Evolutionary conservation across 2,329 filamentous ascomycete genomes (phyloP).

Genomic region (Arthrinium phaeospermum): DNA sequence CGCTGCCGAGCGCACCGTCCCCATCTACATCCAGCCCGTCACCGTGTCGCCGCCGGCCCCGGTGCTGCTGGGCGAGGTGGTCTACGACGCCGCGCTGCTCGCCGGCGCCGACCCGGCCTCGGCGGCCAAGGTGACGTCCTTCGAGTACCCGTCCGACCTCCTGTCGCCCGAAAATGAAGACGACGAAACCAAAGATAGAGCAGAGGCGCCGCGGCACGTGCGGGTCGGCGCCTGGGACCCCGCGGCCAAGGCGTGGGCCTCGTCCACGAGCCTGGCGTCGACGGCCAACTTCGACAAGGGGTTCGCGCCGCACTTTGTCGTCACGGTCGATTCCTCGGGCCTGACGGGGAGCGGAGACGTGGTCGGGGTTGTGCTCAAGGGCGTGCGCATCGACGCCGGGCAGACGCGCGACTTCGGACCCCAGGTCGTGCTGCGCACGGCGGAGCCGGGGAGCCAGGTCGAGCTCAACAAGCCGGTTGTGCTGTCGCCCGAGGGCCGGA

Average conservation of each 20-base stretch:
- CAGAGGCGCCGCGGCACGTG: constrained; percentile 47
- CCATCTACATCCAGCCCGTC: constrained; percentile 62
- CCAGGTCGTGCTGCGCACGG: constrained; percentile 57
- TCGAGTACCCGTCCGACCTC: constrained; percentile 57
- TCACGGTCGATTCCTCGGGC: constrained; percentile 48
- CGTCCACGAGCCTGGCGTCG: constrained; percentile 61
- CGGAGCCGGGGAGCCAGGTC: constrained; percentile 58
- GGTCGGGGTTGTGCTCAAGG: constrained; percentile 58
- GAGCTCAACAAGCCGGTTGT: constrained; percentile 69
- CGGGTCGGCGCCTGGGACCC: constrained; percentile 64
- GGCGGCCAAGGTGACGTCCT: constrained; percentile 50
- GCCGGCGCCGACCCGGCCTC: constrained; percentile 36
- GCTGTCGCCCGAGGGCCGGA: constrained; percentile 63
- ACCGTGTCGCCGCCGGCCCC: constrained; percentile 40
- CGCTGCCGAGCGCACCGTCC: constrained; percentile 49
- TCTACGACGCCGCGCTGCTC: constrained; percentile 55
- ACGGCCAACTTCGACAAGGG: constrained; percentile 66
- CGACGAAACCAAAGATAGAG: background rate
- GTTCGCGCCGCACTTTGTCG: constrained; percentile 61
- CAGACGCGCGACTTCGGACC: constrained; percentile 70
- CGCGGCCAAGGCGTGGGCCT: constrained; percentile 52
- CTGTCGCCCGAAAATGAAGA: constrained; percentile 44
- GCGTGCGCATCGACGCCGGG: constrained; percentile 67
- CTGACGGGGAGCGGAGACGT: constrained; percentile 33
- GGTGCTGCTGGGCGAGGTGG: constrained; percentile 59